A percentile compares a stretch with the other conserved stretches of the same genome.
phyloP scores from a whole-genome alignment of 169 alveolate species.

The Cryptosporidium muris region DNA sequence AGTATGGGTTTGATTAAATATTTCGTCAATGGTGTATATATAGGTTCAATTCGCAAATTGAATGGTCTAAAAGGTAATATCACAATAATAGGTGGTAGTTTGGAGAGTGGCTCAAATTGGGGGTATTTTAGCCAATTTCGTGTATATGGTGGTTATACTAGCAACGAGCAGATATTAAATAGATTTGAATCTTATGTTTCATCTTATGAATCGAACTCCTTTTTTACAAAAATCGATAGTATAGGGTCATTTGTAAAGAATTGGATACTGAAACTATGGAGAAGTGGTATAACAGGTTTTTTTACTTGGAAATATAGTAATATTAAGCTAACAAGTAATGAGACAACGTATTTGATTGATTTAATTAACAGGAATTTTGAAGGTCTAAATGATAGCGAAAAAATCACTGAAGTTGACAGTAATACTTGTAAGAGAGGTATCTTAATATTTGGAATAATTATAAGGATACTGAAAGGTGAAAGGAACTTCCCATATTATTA shows the following conservation, averaged over 20 bases:
- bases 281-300: slow-evolving; percentile 68
- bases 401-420: slow-evolving; percentile 7
- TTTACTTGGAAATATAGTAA: slow-evolving; percentile 66
- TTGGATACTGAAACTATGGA: slow-evolving; percentile 70
- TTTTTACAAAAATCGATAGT: slow-evolving; percentile 53
- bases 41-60: slow-evolving; percentile 58
- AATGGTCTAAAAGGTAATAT: slow-evolving; percentile 70
- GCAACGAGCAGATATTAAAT: slow-evolving; percentile 56
- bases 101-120: slow-evolving; percentile 68
- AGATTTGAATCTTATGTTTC: slow-evolving; percentile 66
- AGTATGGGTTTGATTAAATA: slow-evolving; percentile 66
- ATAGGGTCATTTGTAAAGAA: slow-evolving; percentile 35
- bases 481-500: slow-evolving; percentile 68
- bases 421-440: slow-evolving; percentile 22
- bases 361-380: slow-evolving; percentile 46
- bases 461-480: slow-evolving; percentile 68
- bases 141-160: slow-evolving; percentile 54
- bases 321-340: slow-evolving; percentile 35
- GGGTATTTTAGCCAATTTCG: slow-evolving; percentile 69
- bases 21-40: slow-evolving; percentile 49
- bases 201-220: slow-evolving; percentile 26
- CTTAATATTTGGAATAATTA: slow-evolving; percentile 59
- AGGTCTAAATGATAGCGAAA: slow-evolving; percentile 36
- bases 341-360: slow-evolving; percentile 56
- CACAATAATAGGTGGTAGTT: slow-evolving; percentile 53